These are phyloP conservation scores for Stachybotrys chlorohalonatus DNA, from an alignment of 2,329 filamentous ascomycete species.

Conservation along the genomic window DNA sequence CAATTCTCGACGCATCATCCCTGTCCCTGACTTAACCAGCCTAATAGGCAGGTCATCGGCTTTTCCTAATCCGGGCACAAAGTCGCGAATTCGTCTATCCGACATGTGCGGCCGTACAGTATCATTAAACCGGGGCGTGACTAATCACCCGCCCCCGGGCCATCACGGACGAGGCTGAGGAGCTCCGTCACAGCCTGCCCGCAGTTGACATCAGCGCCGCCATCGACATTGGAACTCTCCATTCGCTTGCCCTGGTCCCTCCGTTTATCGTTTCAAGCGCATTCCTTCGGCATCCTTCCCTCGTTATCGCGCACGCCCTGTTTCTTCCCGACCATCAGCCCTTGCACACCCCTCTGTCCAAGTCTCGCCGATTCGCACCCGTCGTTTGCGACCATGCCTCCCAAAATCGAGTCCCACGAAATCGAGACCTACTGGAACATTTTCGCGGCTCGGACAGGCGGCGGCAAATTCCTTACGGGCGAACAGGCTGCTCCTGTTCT, in stretches of 20 bases:
- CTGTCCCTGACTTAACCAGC: too few species aligned
- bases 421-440: conserved; percentile 61
- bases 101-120: background rate
- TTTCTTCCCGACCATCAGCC: background rate
- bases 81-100: conserved; percentile 4
- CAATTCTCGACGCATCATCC: too few species aligned
- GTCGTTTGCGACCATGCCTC: conserved; percentile 37
- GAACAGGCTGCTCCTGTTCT: conserved; percentile 54
- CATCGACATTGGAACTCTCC: background rate
- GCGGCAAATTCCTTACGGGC: conserved; percentile 50
- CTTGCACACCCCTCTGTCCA: background rate
- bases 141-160: conserved; percentile 3
- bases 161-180: conserved; percentile 13
- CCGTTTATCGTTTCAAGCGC: background rate
- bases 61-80: background rate
- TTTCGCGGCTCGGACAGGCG: conserved; percentile 50
- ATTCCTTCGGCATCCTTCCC: background rate
- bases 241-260: background rate
- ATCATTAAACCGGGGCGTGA: conserved; percentile 12
- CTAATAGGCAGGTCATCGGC: background rate
- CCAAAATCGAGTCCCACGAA: conserved; percentile 52
- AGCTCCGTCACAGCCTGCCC: conserved; percentile 18
- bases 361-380: background rate
- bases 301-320: background rate
- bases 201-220: background rate